Conservation (phyloP, 768 basidiomycete species). For the Calocera cornea region DNA sequence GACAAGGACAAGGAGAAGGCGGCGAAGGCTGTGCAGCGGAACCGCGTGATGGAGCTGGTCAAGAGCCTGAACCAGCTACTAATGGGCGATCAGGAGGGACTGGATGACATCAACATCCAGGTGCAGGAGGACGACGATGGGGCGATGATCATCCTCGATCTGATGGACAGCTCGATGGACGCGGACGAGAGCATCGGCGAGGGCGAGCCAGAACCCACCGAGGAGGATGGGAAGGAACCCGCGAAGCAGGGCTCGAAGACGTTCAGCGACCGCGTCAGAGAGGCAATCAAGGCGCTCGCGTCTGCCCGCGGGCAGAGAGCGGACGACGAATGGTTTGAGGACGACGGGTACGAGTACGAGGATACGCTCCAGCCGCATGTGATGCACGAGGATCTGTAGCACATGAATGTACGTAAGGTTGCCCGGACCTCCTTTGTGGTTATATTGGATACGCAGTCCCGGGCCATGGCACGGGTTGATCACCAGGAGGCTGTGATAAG, state of each 20-base stretch:
- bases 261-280: constrained; percentile 10
- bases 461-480: background rate
- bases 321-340: background rate
- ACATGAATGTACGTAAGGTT: background rate
- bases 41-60: background rate
- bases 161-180: constrained; percentile 20
- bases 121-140: background rate
- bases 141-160: constrained; percentile 7
- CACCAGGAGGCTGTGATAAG: background rate
- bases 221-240: constrained; percentile 24
- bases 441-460: background rate
- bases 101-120: constrained; percentile 7
- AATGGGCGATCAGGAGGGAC: constrained; percentile 7
- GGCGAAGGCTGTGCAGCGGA: background rate
- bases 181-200: constrained; percentile 14
- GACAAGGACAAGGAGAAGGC: background rate
- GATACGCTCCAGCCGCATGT: constrained; percentile 2
- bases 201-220: constrained; percentile 9
- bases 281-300: constrained; percentile 9
- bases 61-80: background rate
- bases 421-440: background rate
- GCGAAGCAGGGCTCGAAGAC: constrained; percentile 16
- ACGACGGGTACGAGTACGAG: background rate
- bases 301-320: constrained; percentile 3
- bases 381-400: background rate